phyloP scores from a whole-genome alignment of 1,284 basidiomycete genomes.

The Ustilago crameri region DNA sequence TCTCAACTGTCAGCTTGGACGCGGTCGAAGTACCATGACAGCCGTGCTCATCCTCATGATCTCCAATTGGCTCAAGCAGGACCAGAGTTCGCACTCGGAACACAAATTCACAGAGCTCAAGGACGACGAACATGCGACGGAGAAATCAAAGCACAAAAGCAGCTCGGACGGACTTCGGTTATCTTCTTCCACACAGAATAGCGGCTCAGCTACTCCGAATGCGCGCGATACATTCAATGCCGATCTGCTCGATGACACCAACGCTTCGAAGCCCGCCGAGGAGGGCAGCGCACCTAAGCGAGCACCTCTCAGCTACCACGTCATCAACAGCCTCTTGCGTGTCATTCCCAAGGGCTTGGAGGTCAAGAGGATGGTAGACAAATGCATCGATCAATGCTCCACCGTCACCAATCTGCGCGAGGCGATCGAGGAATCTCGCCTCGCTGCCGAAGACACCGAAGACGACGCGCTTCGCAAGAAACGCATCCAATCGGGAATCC shows the following conservation, averaged over 20 bases:
- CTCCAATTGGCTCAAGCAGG: slow-evolving; percentile 78
- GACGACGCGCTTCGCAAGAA: slow-evolving; percentile 81
- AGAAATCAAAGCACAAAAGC: background rate
- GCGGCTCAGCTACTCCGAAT: slow-evolving; percentile 21
- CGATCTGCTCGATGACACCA: slow-evolving; percentile 28
- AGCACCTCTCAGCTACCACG: slow-evolving; percentile 72
- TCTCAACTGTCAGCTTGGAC: slow-evolving; percentile 94
- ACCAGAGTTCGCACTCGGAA: slow-evolving; percentile 64
- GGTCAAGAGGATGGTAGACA: slow-evolving; percentile 88
- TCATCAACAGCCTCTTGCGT: slow-evolving; percentile 79
- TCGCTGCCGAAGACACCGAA: slow-evolving; percentile 79
- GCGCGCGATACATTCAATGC: slow-evolving; percentile 35
- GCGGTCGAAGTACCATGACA: slow-evolving; percentile 90
- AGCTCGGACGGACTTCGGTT: slow-evolving; percentile 19
- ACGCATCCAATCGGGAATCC: slow-evolving; percentile 50
- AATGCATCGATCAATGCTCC: slow-evolving; percentile 85
- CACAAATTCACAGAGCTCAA: slow-evolving; percentile 25
- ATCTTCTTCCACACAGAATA: slow-evolving; percentile 19
- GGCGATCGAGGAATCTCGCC: slow-evolving; percentile 84
- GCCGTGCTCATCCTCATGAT: slow-evolving; percentile 89
- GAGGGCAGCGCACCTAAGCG: slow-evolving; percentile 17
- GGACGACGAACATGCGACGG: slow-evolving; percentile 11
- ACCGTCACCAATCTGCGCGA: slow-evolving; percentile 85
- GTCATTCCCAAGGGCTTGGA: slow-evolving; percentile 89
- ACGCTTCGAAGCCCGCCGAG: background rate